These are phyloP conservation scores for Malbranchea cinnamomea DNA, from an alignment of 2,329 filamentous ascomycete genomes.

Conservation along the genomic window DNA sequence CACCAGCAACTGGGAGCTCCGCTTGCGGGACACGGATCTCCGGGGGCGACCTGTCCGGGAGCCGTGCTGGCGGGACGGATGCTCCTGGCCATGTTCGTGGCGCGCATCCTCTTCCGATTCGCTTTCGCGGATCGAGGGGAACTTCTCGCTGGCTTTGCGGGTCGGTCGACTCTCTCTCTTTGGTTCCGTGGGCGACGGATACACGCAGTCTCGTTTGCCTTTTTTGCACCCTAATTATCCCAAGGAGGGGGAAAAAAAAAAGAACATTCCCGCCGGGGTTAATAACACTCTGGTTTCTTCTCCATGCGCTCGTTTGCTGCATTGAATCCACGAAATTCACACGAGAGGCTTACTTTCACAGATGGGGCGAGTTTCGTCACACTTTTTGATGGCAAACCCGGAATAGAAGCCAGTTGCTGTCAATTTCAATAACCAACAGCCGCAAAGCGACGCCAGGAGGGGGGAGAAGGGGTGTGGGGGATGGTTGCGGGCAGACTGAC, in stretches of 20 bases:
- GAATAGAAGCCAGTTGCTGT: no score
- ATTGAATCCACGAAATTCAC: constrained; percentile 5
- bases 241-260: constrained; percentile 7
- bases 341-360: constrained; percentile 50
- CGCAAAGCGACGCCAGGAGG: no score
- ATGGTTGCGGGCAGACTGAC: constrained; percentile 20
- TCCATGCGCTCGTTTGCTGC: constrained; percentile 9
- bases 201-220: constrained; percentile 77
- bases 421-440: no score
- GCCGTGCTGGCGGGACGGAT: constrained; percentile 13
- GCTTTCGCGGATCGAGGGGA: constrained; percentile 28
- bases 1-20: constrained; percentile 17
- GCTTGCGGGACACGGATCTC: constrained; percentile 14
- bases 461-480: constrained; percentile 2
- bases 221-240: constrained; percentile 86
- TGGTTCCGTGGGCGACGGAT: constrained; percentile 50
- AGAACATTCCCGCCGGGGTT: constrained; percentile 2
- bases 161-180: constrained; percentile 27
- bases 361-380: constrained; percentile 73
- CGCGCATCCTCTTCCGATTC: constrained; percentile 36
- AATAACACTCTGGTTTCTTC: no score
- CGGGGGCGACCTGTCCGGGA: constrained; percentile 12
- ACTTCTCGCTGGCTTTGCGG: constrained; percentile 27
- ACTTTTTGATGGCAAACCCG: no score
- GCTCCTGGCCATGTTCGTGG: constrained; percentile 24